phyloP scores from a whole-genome alignment of 768 basidiomycete genomes.

The Sarcomyxa edulis region DNA sequence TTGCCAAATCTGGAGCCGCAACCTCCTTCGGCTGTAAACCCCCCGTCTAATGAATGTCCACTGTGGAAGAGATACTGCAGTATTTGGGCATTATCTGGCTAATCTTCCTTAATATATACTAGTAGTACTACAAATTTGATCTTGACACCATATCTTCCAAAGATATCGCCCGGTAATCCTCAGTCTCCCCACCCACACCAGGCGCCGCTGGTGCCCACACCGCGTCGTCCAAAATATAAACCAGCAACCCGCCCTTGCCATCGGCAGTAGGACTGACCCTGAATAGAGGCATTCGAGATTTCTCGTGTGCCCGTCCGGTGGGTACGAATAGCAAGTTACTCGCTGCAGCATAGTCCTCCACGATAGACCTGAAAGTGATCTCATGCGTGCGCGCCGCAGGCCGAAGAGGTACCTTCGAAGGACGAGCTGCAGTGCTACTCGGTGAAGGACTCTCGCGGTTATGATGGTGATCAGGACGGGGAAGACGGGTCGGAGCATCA shows the following conservation, averaged over 20 bases:
- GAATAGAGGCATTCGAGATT: constrained; percentile 86
- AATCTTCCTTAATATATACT: too few relatives aligned
- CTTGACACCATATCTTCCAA: constrained; percentile 86
- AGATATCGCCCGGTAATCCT: constrained; percentile 70
- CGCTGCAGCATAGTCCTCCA: constrained; percentile 82
- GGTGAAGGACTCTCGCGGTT: constrained; percentile 36
- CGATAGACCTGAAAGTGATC: constrained; percentile 89
- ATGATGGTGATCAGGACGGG: constrained; percentile 68
- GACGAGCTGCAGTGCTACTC: constrained; percentile 23
- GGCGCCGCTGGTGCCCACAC: constrained; percentile 71
- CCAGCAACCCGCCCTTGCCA: constrained; percentile 81
- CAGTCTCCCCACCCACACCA: constrained; percentile 42
- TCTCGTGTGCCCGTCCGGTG: constrained; percentile 77
- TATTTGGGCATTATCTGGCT: too few relatives aligned
- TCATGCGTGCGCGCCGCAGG: constrained; percentile 61
- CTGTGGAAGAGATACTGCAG: too few relatives aligned
- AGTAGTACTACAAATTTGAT: too few relatives aligned
- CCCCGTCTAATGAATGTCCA: too few relatives aligned
- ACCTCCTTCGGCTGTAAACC: too few relatives aligned
- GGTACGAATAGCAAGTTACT: constrained; percentile 90
- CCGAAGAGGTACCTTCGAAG: constrained; percentile 26
- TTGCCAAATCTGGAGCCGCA: too few relatives aligned
- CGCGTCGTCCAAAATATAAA: constrained; percentile 91
- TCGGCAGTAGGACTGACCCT: constrained; percentile 73
- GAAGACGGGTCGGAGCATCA: constrained; percentile 62